Evolutionary conservation across 31 red algal genomes (phyloP), one percentile per base, ranked within the genome.

Genomic region (Asparagopsis taxiformis): DNA sequence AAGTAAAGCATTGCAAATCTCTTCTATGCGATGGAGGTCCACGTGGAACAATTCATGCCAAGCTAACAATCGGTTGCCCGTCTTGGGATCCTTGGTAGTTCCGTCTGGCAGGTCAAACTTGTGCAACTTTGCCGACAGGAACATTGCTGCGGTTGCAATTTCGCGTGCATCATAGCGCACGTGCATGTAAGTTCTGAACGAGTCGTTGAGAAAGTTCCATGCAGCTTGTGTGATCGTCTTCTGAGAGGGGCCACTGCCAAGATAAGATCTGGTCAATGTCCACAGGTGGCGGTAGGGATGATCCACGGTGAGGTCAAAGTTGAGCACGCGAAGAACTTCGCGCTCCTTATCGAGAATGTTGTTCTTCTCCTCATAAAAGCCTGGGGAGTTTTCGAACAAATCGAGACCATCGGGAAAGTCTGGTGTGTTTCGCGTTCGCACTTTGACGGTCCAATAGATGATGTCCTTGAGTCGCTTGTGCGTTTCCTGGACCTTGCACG

Each of bases 301-400:
- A 26, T 91, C 89, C 51, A 93, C 79, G 6, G 54, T 83, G 51
- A 98, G 67, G 68, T 98, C 94, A 72, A 98, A 98, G 38, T 93
- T 78, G 5, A 93, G 71, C 24, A 85, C 90, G 2, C 94, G 83
- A 24, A 98, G 62, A 17, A 98, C 70, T 22, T 86, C 90, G 11
- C 94, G 83, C 59, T 98, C 94, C 36, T 89, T 89, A 52, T 80
- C 84, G 11, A 98, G 55, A 30, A 98, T 82, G 52, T 68, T 73
- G 35, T 90, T 77, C 78, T 98, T 98, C 78, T 98, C 94, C 31
- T 94, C 90, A 65, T 93, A 84, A 72, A 77, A 98, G 5, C 86
- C 84, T 51, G 77, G 81, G 17, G 79, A 72, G 61, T 69, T 80
- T 70, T 93, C 94, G 39, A 43, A 33, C 20, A 98, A 32, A 37